Percentiles rank a stretch among this genome's conserved stretches.
Evolutionary conservation across 352 stramenopile genomes (phyloP).

Genomic region (Poterioochromonas sp.): DNA sequence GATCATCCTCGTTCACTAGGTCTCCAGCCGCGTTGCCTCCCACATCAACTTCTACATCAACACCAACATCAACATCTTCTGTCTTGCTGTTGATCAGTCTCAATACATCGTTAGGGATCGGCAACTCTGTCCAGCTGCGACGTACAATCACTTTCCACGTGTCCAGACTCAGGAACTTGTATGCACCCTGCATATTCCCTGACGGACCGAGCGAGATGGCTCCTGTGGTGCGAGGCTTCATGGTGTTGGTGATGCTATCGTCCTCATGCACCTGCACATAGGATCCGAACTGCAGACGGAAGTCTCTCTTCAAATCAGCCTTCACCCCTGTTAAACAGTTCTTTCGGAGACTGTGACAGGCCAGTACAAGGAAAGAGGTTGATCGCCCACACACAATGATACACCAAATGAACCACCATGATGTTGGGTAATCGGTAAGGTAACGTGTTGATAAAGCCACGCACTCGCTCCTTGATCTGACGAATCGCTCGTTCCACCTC

Average conservation of each 20-base stretch:
- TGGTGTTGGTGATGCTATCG: not conserved
- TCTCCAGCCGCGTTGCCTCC: too few relatives aligned
- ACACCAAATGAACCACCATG: not conserved
- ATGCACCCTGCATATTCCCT: conserved; percentile 5
- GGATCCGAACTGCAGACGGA: not conserved
- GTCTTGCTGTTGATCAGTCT: too few relatives aligned
- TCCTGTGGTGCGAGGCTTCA: conserved; percentile 7
- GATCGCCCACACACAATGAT: not conserved
- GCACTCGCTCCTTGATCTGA: not conserved
- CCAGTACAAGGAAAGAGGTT: not conserved
- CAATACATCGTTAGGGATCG: too few relatives aligned
- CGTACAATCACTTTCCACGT: not conserved
- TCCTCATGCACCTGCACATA: not conserved
- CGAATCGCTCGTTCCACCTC: not conserved
- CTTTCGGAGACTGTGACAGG: not conserved
- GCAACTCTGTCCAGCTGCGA: too few relatives aligned
- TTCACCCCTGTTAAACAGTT: not conserved
- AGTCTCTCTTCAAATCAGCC: not conserved
- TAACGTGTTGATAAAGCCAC: not conserved
- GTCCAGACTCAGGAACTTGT: conserved; percentile 4
- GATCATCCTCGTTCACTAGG: too few relatives aligned
- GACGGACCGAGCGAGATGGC: conserved; percentile 4
- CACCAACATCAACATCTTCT: too few relatives aligned
- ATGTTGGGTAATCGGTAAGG: not conserved
- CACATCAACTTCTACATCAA: too few relatives aligned